Conservation (phyloP, 768 basidiomycete species). For the Mycena sanguinolenta region DNA sequence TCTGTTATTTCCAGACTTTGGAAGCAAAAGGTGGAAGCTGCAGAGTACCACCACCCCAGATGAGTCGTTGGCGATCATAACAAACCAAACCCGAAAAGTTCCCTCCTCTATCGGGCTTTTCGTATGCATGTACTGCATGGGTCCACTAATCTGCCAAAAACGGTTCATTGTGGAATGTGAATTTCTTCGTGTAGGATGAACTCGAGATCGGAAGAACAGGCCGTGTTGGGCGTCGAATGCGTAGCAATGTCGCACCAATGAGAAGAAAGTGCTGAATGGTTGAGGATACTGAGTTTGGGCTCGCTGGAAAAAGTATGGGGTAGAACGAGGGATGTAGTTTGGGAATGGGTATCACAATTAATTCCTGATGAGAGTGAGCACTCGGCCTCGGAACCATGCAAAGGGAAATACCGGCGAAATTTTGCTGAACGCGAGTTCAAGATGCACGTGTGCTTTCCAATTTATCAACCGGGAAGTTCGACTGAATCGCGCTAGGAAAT, state of each 20-base stretch:
- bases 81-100: constrained; percentile 15
- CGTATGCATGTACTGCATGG: constrained; percentile 8
- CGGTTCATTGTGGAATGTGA: neutral
- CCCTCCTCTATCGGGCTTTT: constrained; percentile 21
- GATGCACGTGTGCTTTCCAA: constrained; percentile 10
- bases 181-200: neutral
- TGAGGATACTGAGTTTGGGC: neutral
- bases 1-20: neutral
- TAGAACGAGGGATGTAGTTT: too few species aligned
- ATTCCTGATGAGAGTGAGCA: neutral
- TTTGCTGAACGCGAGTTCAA: constrained; percentile 1
- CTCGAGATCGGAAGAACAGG: neutral
- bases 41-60: neutral
- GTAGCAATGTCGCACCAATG: neutral
- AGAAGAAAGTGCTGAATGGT: neutral
- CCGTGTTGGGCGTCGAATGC: neutral
- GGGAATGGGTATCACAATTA: too few species aligned
- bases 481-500: neutral
- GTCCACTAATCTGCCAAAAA: neutral
- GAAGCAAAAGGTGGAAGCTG: constrained; percentile 11
- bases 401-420: too few species aligned
- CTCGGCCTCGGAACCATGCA: too few species aligned
- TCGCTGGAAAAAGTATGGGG: neutral
- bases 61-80: neutral
- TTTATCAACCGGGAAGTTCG: constrained; percentile 1